Conservation (phyloP, 441 rosid genomes). For the Viola pubescens region DNA sequence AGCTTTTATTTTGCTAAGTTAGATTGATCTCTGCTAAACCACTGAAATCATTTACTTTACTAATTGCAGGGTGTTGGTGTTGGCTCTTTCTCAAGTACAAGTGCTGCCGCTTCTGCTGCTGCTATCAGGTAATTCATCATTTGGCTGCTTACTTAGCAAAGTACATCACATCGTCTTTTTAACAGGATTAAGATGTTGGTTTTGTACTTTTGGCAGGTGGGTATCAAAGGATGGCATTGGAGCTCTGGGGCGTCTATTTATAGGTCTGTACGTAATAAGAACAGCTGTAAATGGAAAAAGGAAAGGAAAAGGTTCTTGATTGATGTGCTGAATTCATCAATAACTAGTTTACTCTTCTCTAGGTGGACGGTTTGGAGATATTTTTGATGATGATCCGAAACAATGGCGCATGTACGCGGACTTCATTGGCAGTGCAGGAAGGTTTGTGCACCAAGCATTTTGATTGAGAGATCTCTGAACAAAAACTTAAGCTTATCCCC, state of each 20-base stretch:
- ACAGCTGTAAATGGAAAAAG: background rate
- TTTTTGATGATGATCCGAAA: constrained; percentile 95
- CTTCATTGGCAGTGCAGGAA: constrained; percentile 95
- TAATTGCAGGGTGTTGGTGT: constrained; percentile 78
- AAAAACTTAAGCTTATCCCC: constrained; percentile 1
- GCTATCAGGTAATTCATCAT: constrained; percentile 59
- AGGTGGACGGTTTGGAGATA: constrained; percentile 92
- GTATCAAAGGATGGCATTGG: constrained; percentile 98
- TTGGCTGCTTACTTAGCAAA: background rate
- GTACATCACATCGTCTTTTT: background rate
- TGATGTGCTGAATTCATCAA: constrained; percentile 4
- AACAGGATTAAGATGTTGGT: constrained; percentile 18
- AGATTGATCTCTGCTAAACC: background rate
- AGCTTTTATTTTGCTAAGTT: too few species aligned
- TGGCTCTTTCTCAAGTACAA: constrained; percentile 77
- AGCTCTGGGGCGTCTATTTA: constrained; percentile 84
- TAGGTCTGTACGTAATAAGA: constrained; percentile 46
- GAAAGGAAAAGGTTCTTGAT: constrained; percentile 9
- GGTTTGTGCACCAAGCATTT: constrained; percentile 33
- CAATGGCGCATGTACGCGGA: constrained; percentile 99
- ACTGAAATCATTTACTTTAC: constrained; percentile 3
- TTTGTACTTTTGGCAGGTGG: constrained; percentile 60
- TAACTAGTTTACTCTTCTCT: constrained; percentile 24
- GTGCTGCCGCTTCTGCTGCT: constrained; percentile 90
- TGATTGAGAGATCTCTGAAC: constrained; percentile 9